Evolutionary conservation across 345 rosid genomes (phyloP).

Genomic region (Eucalyptus marginata): DNA sequence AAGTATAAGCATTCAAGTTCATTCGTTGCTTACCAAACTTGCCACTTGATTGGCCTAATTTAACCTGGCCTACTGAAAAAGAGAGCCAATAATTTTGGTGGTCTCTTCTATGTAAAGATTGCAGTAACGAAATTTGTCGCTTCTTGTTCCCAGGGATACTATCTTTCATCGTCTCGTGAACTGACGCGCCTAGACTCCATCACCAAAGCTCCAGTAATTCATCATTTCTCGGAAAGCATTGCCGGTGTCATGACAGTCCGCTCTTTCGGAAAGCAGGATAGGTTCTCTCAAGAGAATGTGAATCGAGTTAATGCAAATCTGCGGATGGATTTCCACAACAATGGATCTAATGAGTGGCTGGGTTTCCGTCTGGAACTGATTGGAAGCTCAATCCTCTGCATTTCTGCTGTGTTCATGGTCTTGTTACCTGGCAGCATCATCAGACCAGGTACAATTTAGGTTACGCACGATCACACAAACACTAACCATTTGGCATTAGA

Average conservation of each 20-base stretch:
- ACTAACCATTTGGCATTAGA: neutral
- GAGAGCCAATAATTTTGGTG: neutral
- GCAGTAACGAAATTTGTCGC: neutral
- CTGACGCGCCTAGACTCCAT: constrained; percentile 89
- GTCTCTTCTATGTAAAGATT: neutral
- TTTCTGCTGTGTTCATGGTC: constrained; percentile 68
- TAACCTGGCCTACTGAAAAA: neutral
- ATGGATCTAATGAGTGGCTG: constrained; percentile 87
- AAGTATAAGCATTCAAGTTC: neutral
- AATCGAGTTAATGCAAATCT: constrained; percentile 57
- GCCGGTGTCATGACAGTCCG: constrained; percentile 85
- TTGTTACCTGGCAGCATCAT: constrained; percentile 68
- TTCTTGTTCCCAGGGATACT: constrained; percentile 45
- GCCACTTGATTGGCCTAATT: neutral
- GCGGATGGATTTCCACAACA: constrained; percentile 87
- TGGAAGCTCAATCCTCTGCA: constrained; percentile 72
- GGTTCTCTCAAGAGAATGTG: constrained; percentile 61
- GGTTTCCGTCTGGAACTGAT: constrained; percentile 77
- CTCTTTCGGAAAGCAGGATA: constrained; percentile 46
- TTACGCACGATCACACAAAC: neutral
- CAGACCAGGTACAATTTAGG: constrained; percentile 51
- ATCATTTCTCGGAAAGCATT: constrained; percentile 93
- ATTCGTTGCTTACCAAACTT: neutral
- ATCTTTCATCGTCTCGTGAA: constrained; percentile 77
- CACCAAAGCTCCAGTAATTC: constrained; percentile 90